A percentile compares a stretch with the other conserved stretches of the same genome.
phyloP scores from a whole-genome alignment of 2,329 filamentous ascomycete genomes.

The Grosmannia clavigera region DNA sequence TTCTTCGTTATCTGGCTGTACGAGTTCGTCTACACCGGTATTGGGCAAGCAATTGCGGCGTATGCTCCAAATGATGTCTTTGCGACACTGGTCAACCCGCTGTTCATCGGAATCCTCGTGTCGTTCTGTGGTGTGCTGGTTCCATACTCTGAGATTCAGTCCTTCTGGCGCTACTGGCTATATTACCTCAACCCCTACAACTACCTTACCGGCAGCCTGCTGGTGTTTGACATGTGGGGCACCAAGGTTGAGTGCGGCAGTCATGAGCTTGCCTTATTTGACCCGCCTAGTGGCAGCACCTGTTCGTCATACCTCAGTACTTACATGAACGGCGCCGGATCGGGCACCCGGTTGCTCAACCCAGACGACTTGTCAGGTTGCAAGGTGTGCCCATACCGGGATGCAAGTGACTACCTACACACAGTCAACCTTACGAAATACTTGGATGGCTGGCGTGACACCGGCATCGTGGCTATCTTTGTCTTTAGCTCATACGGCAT shows the following conservation, averaged over 20 bases:
- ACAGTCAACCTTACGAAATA: constrained; percentile 48
- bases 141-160: constrained; percentile 46
- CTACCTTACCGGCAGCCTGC: constrained; percentile 44
- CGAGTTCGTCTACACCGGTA: constrained; percentile 46
- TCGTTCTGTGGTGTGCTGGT: constrained; percentile 67
- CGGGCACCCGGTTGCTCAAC: constrained; percentile 41
- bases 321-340: constrained; percentile 38
- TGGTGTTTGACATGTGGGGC: constrained; percentile 38
- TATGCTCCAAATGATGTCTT: constrained; percentile 50
- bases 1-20: constrained; percentile 46
- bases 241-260: constrained; percentile 31
- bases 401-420: constrained; percentile 45
- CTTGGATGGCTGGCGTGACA: constrained; percentile 54
- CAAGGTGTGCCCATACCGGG: constrained; percentile 46
- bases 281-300: constrained; percentile 36
- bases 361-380: constrained; percentile 44
- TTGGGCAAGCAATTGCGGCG: constrained; percentile 50
- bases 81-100: constrained; percentile 42
- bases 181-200: constrained; percentile 51
- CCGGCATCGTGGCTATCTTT: constrained; percentile 45
- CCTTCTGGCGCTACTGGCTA: constrained; percentile 58
- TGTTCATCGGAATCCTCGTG: constrained; percentile 46
- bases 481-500: constrained; percentile 38
- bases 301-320: constrained; percentile 43
- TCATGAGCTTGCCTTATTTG: constrained; percentile 37